These are phyloP conservation scores for Butyriboletus loyo DNA, from an alignment of 768 basidiomycete species.

Conservation along the genomic window DNA sequence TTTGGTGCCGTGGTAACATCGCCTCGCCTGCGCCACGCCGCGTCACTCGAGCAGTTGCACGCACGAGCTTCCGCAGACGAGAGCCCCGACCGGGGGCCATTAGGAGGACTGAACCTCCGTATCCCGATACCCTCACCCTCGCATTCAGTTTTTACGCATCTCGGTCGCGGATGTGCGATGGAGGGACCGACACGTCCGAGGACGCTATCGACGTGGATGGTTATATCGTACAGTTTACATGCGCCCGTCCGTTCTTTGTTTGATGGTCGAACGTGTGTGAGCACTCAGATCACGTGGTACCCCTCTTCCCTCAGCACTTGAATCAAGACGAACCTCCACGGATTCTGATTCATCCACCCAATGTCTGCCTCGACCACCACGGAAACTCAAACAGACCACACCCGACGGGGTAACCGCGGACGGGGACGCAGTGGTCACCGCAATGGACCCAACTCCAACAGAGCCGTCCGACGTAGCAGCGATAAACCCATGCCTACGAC, in stretches of 20 bases:
- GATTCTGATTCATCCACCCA: not conserved
- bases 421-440: constrained; percentile 17
- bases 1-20: constrained; percentile 73
- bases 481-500: not conserved
- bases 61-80: constrained; percentile 1
- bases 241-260: too few species aligned
- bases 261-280: not conserved
- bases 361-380: constrained; percentile 23
- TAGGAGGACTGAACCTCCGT: constrained; percentile 47
- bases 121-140: constrained; percentile 53
- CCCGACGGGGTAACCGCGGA: constrained; percentile 18
- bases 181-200: constrained; percentile 35
- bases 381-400: constrained; percentile 11
- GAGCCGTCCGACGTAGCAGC: not conserved
- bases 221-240: too few species aligned
- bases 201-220: constrained; percentile 55
- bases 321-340: not conserved
- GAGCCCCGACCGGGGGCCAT: constrained; percentile 24
- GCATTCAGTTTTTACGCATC: constrained; percentile 5
- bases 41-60: constrained; percentile 35
- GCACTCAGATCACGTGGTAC: not conserved
- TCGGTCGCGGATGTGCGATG: constrained; percentile 15
- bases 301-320: not conserved
- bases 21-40: constrained; percentile 51
- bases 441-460: constrained; percentile 3